These are phyloP conservation scores for Ganoderma lingzhi DNA, from an alignment of 1,284 basidiomycete species.

Conservation along the genomic window DNA sequence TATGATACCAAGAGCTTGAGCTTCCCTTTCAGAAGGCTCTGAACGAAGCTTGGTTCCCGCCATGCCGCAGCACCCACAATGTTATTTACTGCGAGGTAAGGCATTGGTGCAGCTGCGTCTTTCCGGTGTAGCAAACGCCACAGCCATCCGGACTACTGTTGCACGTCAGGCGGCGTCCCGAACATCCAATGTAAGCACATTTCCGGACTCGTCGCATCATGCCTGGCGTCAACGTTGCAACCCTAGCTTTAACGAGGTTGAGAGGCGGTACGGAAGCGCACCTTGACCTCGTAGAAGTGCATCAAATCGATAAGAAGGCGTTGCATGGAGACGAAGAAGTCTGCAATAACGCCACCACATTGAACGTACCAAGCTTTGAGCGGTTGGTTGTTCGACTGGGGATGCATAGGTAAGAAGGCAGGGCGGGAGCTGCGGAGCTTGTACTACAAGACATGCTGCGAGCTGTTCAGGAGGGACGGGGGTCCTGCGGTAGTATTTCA, in stretches of 20 bases:
- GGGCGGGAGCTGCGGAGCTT: neutral
- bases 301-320: neutral
- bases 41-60: too few relatives aligned
- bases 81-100: too few relatives aligned
- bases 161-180: too few relatives aligned
- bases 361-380: neutral
- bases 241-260: neutral
- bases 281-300: neutral
- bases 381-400: neutral
- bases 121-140: too few relatives aligned
- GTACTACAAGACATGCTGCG: neutral
- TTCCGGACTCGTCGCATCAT: neutral
- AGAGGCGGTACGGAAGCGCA: neutral
- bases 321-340: neutral
- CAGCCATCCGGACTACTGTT: too few relatives aligned
- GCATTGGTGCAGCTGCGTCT: too few relatives aligned
- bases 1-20: too few relatives aligned
- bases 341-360: neutral
- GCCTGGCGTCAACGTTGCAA: neutral
- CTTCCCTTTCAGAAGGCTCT: too few relatives aligned
- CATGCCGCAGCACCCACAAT: too few relatives aligned
- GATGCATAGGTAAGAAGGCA: neutral
- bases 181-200: neutral
- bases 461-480: too few relatives aligned
- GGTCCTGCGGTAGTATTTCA: too few relatives aligned